phyloP scores from a whole-genome alignment of 108 stramenopile genomes.

The Parietichytrium sp. region DNA sequence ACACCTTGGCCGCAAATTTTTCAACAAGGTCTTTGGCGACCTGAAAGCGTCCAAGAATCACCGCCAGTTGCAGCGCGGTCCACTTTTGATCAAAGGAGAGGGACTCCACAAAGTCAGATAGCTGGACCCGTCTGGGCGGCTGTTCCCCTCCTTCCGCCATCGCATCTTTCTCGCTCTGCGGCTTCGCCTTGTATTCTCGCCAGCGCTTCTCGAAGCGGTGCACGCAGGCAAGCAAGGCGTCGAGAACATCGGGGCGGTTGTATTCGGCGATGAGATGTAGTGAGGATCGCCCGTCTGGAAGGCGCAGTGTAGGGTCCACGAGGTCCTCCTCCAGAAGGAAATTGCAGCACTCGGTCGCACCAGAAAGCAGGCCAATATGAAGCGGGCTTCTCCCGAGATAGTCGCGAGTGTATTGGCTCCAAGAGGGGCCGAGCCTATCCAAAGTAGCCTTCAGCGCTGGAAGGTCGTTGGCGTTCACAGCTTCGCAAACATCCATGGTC shows the following conservation, averaged over 20 bases:
- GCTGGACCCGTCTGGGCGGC: neutral
- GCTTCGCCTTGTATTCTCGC: neutral
- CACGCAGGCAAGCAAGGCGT: neutral
- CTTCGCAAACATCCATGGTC: conserved; percentile 9
- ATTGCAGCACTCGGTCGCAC: neutral
- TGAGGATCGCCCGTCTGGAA: conserved; percentile 26
- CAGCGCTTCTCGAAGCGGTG: neutral
- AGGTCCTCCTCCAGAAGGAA: neutral
- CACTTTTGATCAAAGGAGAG: neutral
- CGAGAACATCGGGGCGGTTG: neutral
- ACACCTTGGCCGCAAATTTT: neutral
- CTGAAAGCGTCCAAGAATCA: neutral
- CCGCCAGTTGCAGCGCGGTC: neutral
- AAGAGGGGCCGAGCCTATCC: neutral
- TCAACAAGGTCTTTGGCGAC: neutral
- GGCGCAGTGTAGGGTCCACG: conserved; percentile 18
- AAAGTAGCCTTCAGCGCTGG: neutral
- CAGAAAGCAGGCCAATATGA: conserved; percentile 7
- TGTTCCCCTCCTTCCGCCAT: neutral
- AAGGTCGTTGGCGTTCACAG: conserved; percentile 14
- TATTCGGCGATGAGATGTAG: conserved; percentile 23
- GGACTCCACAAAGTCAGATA: neutral
- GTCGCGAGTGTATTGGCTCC: neutral
- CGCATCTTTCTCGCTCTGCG: neutral
- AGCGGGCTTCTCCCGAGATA: conserved; percentile 11